phyloP scores from a whole-genome alignment of 306 rosid genomes.

The Cucurbita pepo region DNA sequence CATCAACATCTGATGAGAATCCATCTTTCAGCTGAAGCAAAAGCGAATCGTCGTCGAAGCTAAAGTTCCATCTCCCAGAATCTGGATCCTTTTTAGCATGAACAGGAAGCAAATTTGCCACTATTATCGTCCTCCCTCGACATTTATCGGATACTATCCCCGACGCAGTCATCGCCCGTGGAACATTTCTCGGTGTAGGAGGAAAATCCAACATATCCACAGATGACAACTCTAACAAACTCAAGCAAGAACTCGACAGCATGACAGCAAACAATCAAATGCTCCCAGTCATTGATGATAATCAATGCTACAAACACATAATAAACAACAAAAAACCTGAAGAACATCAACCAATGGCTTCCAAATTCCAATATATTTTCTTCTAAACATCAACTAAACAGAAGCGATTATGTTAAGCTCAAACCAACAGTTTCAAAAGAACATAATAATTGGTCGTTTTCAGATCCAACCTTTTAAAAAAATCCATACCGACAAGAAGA shows the following conservation, averaged over 20 bases:
- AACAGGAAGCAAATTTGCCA: constrained; percentile 62
- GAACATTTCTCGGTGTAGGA: constrained; percentile 39
- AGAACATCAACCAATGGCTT: background rate
- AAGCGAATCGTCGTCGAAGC: constrained; percentile 61
- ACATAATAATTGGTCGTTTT: background rate
- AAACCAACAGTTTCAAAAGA: background rate
- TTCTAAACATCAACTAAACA: background rate
- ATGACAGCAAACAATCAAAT: constrained; percentile 14
- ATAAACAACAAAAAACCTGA: constrained; percentile 2
- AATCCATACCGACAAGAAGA: background rate
- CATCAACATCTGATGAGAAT: constrained; percentile 35
- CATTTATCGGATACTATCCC: constrained; percentile 30
- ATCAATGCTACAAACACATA: background rate
- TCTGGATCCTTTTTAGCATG: constrained; percentile 37
- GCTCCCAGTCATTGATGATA: background rate
- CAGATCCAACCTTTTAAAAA: background rate
- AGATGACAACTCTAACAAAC: constrained; percentile 46
- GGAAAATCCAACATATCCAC: constrained; percentile 43
- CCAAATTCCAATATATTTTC: background rate
- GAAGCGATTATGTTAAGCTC: background rate
- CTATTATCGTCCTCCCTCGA: constrained; percentile 35
- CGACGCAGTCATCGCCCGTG: constrained; percentile 33
- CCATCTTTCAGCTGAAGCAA: constrained; percentile 49
- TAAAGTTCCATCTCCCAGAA: constrained; percentile 53
- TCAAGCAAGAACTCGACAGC: constrained; percentile 41